Conservation (phyloP, 2,329 filamentous ascomycete species). For the Alternaria metachromatica region DNA sequence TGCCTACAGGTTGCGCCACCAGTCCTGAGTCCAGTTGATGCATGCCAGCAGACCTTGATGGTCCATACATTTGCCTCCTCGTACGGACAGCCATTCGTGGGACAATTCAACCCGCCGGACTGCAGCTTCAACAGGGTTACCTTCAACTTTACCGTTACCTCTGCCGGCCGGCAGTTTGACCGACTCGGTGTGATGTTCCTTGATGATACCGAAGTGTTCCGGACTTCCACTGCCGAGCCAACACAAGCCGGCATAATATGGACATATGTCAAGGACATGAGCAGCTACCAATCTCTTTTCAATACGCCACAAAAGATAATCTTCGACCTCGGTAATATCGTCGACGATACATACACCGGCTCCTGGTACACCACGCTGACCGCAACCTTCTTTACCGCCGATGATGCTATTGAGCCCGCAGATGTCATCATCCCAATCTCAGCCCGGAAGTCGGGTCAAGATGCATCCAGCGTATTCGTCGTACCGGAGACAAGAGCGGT, state of each 20-base stretch:
- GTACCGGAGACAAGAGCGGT: conserved; percentile 69
- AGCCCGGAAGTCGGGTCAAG: conserved; percentile 56
- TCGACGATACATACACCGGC: conserved; percentile 75
- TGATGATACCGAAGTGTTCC: conserved; percentile 79
- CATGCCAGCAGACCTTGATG: conserved; percentile 68
- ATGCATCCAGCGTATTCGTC: conserved; percentile 69
- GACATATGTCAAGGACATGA: conserved; percentile 82
- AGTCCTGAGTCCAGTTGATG: conserved; percentile 58
- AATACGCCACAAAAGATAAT: conserved; percentile 73
- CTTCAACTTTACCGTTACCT: conserved; percentile 78
- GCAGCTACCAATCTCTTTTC: conserved; percentile 72
- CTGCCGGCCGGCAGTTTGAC: conserved; percentile 76
- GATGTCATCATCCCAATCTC: conserved; percentile 73
- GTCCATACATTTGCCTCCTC: conserved; percentile 73
- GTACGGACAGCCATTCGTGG: conserved; percentile 76
- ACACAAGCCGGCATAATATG: conserved; percentile 73
- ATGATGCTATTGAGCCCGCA: conserved; percentile 57
- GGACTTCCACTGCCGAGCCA: conserved; percentile 83
- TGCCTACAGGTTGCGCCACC: conserved; percentile 75
- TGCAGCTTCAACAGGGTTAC: conserved; percentile 77
- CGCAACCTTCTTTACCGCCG: conserved; percentile 70
- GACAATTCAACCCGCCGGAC: conserved; percentile 69
- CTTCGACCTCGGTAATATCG: conserved; percentile 75
- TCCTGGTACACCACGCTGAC: conserved; percentile 76
- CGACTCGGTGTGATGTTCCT: conserved; percentile 78